Evolutionary conservation across 2,329 filamentous ascomycete species (phyloP), one percentile per base, ranked within the genome.

Genomic region (Trichoderma citrinoviride): DNA sequence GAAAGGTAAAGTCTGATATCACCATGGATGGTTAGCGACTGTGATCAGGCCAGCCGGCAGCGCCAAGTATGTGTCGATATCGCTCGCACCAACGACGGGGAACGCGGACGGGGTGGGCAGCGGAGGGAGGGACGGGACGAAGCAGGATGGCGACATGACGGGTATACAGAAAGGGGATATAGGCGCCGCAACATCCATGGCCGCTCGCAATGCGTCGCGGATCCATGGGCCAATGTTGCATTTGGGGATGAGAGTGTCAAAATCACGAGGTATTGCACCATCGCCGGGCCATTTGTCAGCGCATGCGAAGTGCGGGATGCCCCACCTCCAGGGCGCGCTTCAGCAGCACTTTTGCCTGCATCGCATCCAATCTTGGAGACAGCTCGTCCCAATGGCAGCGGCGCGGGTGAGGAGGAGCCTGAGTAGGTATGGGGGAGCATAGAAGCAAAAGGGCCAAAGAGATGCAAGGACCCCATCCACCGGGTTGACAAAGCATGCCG

Each of bases 201-300:
- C 57, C 58, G 52, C 43, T 58, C 53, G n/a, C 40, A 55, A 53
- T n/a, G 52, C 64, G 15, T 41, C 44, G 40, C 33, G 10, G 8
- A 12, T 10, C 33, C 33, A 37, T 54, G 53, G 37, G 37, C n/a
- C 60, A 62, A 46, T 49, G 52, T 41, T 58, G 44, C 58, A 54
- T 56, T 21, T 49, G 52, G 25, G 47, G 54, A 47, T 44, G 53
- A 57, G 37, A 63, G 37, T 57, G 54, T 55, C 54, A 54, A 60
- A 77, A 80, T 86, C 84, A 86, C 83, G 83, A 79, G 84, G 76
- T 83, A 87, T 87, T 81, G 83, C 85, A 83, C 81, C 83, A 87
- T 87, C 79, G 76, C 70, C 73, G 29, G 71, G 70, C 74, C 74
- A 81, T 80, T 82, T 79, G 78, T 77, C 77, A 77, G 77, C 74